A percentile compares a stretch with the other conserved stretches of the same genome.
Conservation (phyloP, 2,329 filamentous ascomycete genomes). For the Fusarium pininemorale region DNA sequence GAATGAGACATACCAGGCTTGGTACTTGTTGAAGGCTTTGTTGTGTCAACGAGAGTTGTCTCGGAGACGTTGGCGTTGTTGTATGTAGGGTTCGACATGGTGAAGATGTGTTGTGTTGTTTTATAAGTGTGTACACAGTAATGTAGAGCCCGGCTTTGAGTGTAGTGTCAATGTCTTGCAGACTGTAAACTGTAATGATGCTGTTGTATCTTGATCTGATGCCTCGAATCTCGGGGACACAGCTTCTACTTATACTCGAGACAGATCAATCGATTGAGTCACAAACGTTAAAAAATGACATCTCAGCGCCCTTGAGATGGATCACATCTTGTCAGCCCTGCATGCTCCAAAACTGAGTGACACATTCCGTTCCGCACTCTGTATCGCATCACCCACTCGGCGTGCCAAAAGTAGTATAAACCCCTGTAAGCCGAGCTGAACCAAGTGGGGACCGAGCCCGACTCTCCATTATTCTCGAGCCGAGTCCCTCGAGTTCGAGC, state of each 20-base stretch:
- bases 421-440: slow-evolving; percentile 31
- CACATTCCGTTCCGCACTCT: slow-evolving; percentile 23
- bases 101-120: not conserved
- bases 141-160: not conserved
- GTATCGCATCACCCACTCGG: not conserved
- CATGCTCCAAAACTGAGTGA: slow-evolving; percentile 18
- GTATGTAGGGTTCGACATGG: slow-evolving; percentile 37
- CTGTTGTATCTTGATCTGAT: slow-evolving; percentile 1
- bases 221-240: not conserved
- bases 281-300: slow-evolving; percentile 7
- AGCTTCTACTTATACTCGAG: slow-evolving; percentile 30
- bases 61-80: slow-evolving; percentile 36
- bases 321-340: slow-evolving; percentile 31
- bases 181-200: not conserved
- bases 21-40: slow-evolving; percentile 14
- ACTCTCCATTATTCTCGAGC: not conserved
- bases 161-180: not conserved
- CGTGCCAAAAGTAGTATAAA: not conserved
- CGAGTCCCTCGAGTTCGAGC: not conserved
- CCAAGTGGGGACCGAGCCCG: slow-evolving; percentile 13
- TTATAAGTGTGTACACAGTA: not conserved
- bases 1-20: slow-evolving; percentile 27
- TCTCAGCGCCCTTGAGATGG: slow-evolving; percentile 23
- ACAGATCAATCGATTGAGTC: slow-evolving; percentile 24
- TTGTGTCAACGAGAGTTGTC: slow-evolving; percentile 36